A percentile compares a stretch with the other conserved stretches of the same genome.
These are phyloP conservation scores for Alisma plantagoaquatica DNA, from an alignment of 106 monocot species.

Conservation along the genomic window DNA sequence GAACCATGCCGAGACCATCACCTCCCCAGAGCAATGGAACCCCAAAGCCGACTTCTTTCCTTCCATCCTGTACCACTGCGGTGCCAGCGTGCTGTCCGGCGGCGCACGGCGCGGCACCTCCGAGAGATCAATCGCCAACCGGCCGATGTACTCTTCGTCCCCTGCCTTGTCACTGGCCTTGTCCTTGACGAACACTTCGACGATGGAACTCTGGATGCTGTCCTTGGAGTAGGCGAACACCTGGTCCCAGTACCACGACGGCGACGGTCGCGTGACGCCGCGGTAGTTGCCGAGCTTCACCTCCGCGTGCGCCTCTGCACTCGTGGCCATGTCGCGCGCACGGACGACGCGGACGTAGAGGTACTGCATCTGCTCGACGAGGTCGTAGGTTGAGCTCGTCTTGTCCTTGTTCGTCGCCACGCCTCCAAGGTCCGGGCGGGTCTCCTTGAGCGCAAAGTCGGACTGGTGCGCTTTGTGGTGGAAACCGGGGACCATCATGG, in stretches of 20 bases:
- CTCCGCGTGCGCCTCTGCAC: constrained; percentile 16
- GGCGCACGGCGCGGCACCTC: constrained; percentile 61
- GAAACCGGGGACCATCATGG: background rate
- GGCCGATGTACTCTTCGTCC: constrained; percentile 54
- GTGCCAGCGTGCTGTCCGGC: constrained; percentile 73
- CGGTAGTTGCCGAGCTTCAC: constrained; percentile 75
- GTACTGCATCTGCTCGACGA: constrained; percentile 55
- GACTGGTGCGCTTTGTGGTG: constrained; percentile 3
- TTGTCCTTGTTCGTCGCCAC: constrained; percentile 15
- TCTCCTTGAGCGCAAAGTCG: constrained; percentile 67
- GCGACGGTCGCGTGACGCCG: constrained; percentile 27
- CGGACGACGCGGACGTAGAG: constrained; percentile 53
- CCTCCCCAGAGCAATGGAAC: constrained; percentile 24
- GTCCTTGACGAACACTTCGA: constrained; percentile 53
- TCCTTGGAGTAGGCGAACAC: constrained; percentile 78
- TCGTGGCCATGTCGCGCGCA: constrained; percentile 22
- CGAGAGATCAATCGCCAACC: constrained; percentile 42
- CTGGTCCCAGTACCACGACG: constrained; percentile 34
- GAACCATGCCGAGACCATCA: constrained; percentile 73
- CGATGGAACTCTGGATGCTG: constrained; percentile 42
- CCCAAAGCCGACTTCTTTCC: constrained; percentile 31
- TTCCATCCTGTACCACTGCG: constrained; percentile 69
- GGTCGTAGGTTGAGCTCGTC: constrained; percentile 37
- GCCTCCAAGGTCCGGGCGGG: constrained; percentile 32
- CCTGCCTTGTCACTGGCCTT: constrained; percentile 8